These are phyloP conservation scores for Lachancea cidri DNA, from an alignment of 805 yeast genomes.

Conservation along the genomic window DNA sequence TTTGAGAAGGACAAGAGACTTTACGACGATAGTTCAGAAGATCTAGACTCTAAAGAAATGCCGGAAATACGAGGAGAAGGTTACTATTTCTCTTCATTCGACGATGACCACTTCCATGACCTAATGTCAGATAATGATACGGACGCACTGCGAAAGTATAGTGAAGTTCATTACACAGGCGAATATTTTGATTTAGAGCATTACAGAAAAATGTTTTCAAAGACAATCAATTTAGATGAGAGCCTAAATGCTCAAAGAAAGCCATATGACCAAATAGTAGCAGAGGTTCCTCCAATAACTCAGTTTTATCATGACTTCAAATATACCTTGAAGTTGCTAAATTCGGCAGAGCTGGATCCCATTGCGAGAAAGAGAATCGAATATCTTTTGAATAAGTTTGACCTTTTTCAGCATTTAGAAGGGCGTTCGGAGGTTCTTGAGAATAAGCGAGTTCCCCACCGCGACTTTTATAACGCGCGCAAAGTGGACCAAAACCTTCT, in stretches of 20 bases:
- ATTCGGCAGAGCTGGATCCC: constrained; percentile 14
- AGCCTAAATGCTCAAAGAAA: constrained; percentile 4
- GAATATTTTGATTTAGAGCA: constrained; percentile 32
- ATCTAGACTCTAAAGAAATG: constrained; percentile 16
- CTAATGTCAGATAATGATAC: neutral
- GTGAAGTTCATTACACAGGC: constrained; percentile 33
- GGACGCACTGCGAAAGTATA: neutral
- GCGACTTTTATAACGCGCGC: constrained; percentile 86
- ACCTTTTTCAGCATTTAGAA: constrained; percentile 33
- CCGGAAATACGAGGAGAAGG: constrained; percentile 15
- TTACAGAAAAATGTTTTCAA: constrained; percentile 18
- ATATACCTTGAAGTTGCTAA: constrained; percentile 17
- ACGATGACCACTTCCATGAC: neutral
- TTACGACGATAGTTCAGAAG: constrained; percentile 10
- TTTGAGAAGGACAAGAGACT: constrained; percentile 31
- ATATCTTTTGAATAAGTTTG: constrained; percentile 34
- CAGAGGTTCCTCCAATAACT: neutral
- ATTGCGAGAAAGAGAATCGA: constrained; percentile 27
- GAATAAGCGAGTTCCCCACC: constrained; percentile 36
- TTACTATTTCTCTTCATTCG: constrained; percentile 6
- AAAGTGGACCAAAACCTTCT: constrained; percentile 61
- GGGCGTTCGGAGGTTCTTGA: constrained; percentile 33
- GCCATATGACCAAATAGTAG: constrained; percentile 2
- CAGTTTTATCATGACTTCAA: constrained; percentile 31
- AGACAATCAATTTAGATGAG: constrained; percentile 2